Base-by-base conservation (phyloP, 331 rosid genomes). In the Erythrophleum ivorense region DNA sequence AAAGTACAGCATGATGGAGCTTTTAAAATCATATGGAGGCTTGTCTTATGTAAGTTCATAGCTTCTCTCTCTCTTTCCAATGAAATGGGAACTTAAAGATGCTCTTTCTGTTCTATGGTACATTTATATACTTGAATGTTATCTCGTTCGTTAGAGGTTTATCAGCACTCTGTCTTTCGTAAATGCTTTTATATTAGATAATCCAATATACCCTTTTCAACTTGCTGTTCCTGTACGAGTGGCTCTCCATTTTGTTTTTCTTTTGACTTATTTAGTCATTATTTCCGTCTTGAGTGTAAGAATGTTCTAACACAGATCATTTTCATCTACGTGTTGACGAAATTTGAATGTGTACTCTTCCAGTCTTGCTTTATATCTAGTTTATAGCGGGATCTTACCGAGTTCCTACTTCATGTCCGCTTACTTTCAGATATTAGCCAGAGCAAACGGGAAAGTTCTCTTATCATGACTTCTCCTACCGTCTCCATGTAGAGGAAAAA, bases 11-110 rank as follows among this genome's bases (percentile, higher is more conserved):
- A 83, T 91, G 89, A 92, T 94, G 60, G 97, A 92, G 91, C 91
- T 94, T 13, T 76, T 96, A 81, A 87, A 89, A 82, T 88, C 97
- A 0, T 83, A 89, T 3, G 99, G 99, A 43, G 99, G 99, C 67
- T 89, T 81, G 85, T 96, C 99, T 77, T 96, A 46, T 85, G 99
- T 96, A 80, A 90, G 98, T 84, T 38, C 77, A 43, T 53, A 34
- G 43, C 31, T 64, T 55, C 19, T 54, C n/a, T 71, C 68, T 36
- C 2, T 41, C 15, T 40, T 3, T 15, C 46, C 13, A 34, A 53
- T 63, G 5, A 29, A 6, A 3, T 12, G 38, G 41, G 76, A 66
- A 49, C 19, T 21, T 77, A 63, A 67, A 24, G 18, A 13, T 48
- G 52, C 31, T 67, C 31, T 67, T 40, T 40, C 31, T 38, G 72